Conservation (phyloP, 1,284 basidiomycete species). For the Bjerkandera adusta region DNA sequence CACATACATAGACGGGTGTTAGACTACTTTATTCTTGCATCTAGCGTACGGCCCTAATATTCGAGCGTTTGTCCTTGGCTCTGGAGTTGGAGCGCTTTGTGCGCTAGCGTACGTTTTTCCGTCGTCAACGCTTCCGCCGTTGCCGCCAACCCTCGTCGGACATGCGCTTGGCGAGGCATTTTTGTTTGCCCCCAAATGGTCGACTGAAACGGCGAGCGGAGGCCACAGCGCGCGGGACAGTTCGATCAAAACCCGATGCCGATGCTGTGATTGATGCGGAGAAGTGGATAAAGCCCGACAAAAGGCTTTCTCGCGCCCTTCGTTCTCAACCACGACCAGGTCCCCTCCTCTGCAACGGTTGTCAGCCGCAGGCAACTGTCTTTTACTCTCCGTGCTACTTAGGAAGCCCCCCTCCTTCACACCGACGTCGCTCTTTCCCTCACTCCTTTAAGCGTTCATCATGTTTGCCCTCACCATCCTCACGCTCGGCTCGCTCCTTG, state of each 20-base stretch:
- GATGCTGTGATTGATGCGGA: background rate
- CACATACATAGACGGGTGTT: slow-evolving; percentile 2
- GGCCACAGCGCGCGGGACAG: no score
- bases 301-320: background rate
- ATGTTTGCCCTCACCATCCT: slow-evolving; percentile 15
- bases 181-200: no score
- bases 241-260: no score
- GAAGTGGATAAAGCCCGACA: background rate
- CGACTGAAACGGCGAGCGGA: no score
- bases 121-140: no score
- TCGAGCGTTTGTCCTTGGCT: no score
- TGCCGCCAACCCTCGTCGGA: no score
- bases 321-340: slow-evolving; percentile 5
- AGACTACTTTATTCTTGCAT: no score
- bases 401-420: slow-evolving; percentile 3
- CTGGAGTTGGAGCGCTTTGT: no score
- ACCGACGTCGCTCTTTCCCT: background rate
- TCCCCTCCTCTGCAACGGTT: background rate
- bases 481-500: slow-evolving; percentile 18
- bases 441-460: slow-evolving; percentile 7
- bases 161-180: no score
- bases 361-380: slow-evolving; percentile 4
- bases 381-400: background rate
- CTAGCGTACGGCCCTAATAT: no score
- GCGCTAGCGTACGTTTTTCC: no score